phyloP scores from a whole-genome alignment of 768 basidiomycete species.

The Pleurotus salmoneostramineus region DNA sequence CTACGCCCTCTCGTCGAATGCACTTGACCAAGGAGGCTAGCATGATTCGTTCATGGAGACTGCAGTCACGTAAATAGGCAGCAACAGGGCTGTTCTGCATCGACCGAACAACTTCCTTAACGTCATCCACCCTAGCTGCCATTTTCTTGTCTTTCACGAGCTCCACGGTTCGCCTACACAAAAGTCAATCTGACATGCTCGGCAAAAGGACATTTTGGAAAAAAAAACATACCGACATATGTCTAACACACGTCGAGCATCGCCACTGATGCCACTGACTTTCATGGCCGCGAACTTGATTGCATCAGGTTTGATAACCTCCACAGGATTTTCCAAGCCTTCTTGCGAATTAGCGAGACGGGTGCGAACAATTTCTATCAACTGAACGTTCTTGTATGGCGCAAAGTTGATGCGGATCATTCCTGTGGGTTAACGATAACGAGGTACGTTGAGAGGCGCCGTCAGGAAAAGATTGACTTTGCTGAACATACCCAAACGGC shows the following conservation, averaged over 20 bases:
- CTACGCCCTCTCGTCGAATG: conserved; percentile 77
- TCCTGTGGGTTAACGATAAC: conserved; percentile 37
- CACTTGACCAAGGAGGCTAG: conserved; percentile 81
- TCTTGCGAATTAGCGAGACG: conserved; percentile 61
- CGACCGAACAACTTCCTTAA: conserved; percentile 72
- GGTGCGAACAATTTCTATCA: conserved; percentile 84
- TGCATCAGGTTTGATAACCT: conserved; percentile 63
- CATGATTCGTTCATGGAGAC: conserved; percentile 87
- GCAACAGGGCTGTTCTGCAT: conserved; percentile 93
- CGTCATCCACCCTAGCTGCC: conserved; percentile 65
- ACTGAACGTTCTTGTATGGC: conserved; percentile 75
- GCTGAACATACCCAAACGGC: conserved; percentile 69
- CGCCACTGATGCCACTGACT: conserved; percentile 77
- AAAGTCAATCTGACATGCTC: too few species aligned
- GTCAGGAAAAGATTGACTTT: background rate
- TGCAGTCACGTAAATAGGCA: conserved; percentile 75
- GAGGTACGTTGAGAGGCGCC: background rate
- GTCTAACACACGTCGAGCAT: conserved; percentile 90
- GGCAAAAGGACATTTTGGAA: too few species aligned
- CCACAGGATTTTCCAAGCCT: conserved; percentile 42
- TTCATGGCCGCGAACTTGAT: conserved; percentile 81
- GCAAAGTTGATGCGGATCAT: conserved; percentile 92
- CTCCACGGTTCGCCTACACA: conserved; percentile 74
- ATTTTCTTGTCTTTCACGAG: conserved; percentile 49
- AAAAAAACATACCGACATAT: conserved; percentile 66